These are phyloP conservation scores for Erucastrum elatum DNA, from an alignment of 345 rosid genomes.

Conservation along the genomic window DNA sequence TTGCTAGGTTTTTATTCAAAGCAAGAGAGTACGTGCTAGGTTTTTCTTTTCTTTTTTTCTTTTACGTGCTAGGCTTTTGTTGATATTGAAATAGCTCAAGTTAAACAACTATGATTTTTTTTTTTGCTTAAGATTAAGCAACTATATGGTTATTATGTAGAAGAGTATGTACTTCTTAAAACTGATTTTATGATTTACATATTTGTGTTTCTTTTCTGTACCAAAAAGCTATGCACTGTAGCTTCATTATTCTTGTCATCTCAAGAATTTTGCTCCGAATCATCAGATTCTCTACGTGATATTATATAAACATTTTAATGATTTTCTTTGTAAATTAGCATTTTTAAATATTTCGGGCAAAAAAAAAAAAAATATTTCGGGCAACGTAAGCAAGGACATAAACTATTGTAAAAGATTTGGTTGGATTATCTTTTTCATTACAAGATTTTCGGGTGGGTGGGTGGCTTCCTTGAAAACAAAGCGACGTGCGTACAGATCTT, in stretches of 20 bases:
- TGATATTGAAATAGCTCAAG: not conserved
- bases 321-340: not conserved
- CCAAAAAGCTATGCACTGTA: not conserved
- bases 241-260: not conserved
- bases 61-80: not conserved
- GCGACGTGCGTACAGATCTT: conserved; percentile 35
- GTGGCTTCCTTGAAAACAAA: conserved; percentile 32
- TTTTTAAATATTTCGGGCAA: not conserved
- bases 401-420: conserved; percentile 12
- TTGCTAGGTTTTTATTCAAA: not conserved
- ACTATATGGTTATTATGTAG: not conserved
- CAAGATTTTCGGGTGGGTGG: conserved; percentile 2
- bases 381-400: not conserved
- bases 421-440: conserved; percentile 30
- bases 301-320: not conserved
- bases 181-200: not conserved
- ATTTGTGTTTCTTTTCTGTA: not conserved
- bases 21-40: too few relatives aligned
- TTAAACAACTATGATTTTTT: not conserved
- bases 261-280: not conserved
- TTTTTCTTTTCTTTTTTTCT: too few relatives aligned
- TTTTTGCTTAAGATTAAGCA: not conserved
- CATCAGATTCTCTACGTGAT: not conserved
- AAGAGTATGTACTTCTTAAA: not conserved
- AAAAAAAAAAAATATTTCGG: not conserved